Evolutionary conservation across 2,329 filamentous ascomycete species (phyloP).

Genomic region (Botrytis galanthina): DNA sequence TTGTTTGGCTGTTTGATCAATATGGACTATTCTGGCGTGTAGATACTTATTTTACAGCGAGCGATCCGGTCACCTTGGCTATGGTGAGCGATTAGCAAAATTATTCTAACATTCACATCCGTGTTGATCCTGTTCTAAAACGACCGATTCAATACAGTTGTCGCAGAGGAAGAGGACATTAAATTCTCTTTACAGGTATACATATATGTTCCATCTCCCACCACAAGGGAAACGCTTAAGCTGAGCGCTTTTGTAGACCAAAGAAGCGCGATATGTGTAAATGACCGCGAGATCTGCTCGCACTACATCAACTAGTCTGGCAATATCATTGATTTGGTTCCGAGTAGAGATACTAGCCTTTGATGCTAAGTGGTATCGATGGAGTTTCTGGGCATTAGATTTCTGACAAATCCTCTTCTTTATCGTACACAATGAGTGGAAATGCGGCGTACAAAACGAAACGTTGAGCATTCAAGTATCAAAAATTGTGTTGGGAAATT

Average conservation of each 20-base stretch:
- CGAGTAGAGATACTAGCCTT: too few relatives aligned
- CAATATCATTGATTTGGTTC: too few relatives aligned
- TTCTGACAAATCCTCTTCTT: fast-evolving
- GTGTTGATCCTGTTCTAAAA: not conserved
- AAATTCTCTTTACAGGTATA: not conserved
- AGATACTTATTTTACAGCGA: not conserved
- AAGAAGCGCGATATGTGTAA: not conserved
- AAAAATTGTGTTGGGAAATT: fast-evolving
- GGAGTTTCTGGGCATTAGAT: not conserved
- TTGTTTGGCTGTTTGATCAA: not conserved
- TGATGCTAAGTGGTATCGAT: not conserved
- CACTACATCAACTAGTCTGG: not conserved
- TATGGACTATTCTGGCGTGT: not conserved
- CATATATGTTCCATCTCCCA: not conserved
- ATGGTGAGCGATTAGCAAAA: not conserved
- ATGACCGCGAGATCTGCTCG: not conserved
- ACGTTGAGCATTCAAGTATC: not conserved
- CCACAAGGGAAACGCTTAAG: not conserved
- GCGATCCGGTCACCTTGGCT: not conserved
- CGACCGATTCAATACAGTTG: not conserved
- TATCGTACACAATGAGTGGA: not conserved
- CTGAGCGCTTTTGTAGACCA: not conserved
- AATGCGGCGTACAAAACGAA: not conserved
- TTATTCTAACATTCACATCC: not conserved
- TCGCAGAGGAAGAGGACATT: not conserved